These are phyloP conservation scores for Pseudocercospora eumusae DNA, from an alignment of 2,329 filamentous ascomycete species.

Conservation along the genomic window DNA sequence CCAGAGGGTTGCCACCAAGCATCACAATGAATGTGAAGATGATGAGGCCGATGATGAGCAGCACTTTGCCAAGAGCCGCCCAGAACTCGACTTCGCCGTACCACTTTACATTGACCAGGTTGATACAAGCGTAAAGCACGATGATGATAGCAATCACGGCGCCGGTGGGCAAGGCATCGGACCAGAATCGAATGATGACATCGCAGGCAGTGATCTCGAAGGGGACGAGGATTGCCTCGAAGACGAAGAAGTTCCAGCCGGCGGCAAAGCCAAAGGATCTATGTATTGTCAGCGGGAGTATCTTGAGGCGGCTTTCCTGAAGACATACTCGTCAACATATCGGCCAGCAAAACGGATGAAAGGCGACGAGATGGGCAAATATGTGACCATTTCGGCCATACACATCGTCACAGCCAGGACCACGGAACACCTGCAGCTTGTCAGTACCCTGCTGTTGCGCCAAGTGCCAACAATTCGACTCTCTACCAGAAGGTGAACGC, in stretches of 20 bases:
- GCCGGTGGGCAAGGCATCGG: constrained; percentile 49
- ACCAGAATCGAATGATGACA: constrained; percentile 63
- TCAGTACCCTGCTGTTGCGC: background rate
- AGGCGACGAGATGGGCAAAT: constrained; percentile 72
- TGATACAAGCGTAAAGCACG: constrained; percentile 61
- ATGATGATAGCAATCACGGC: constrained; percentile 64
- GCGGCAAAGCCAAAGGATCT: constrained; percentile 8
- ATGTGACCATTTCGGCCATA: constrained; percentile 76
- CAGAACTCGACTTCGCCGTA: constrained; percentile 73
- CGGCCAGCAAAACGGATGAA: constrained; percentile 76
- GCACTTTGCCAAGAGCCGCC: constrained; percentile 57
- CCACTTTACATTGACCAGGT: constrained; percentile 70
- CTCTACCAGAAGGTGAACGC: constrained; percentile 47
- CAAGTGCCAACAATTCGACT: background rate
- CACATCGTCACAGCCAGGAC: constrained; percentile 32
- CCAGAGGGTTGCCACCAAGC: constrained; percentile 72
- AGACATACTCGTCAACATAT: constrained; percentile 70
- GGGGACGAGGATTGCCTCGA: constrained; percentile 33
- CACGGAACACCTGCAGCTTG: constrained; percentile 22
- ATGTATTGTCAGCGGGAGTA: background rate
- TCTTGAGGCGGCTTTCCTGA: constrained; percentile 47
- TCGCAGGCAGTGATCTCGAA: constrained; percentile 55
- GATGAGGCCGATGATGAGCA: constrained; percentile 71
- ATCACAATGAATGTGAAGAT: constrained; percentile 79
- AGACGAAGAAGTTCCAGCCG: constrained; percentile 36